phyloP scores from a whole-genome alignment of 768 basidiomycete species.

The Boletus tylopilopsis region DNA sequence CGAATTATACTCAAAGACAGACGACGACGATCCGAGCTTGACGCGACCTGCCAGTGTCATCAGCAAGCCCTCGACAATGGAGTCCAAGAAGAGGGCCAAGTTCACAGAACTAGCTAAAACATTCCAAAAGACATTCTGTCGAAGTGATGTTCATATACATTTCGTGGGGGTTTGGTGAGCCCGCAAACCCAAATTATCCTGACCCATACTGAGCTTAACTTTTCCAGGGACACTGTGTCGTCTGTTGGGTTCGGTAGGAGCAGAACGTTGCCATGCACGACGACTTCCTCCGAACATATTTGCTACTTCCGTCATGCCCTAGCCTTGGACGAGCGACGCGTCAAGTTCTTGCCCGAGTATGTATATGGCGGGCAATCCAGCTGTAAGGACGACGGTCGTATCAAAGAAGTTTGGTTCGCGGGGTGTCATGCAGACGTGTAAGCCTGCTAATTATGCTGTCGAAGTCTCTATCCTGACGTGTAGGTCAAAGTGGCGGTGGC shows the following conservation, averaged over 20 bases:
- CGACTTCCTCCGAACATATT: conserved; percentile 30
- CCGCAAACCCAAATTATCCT: neutral
- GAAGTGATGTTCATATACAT: conserved; percentile 34
- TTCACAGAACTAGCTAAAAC: conserved; percentile 20
- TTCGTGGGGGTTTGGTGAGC: conserved; percentile 45
- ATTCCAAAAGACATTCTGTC: conserved; percentile 38
- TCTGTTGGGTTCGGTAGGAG: conserved; percentile 37
- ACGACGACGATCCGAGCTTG: conserved; percentile 12
- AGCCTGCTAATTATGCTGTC: conserved; percentile 1
- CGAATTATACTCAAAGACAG: conserved; percentile 33
- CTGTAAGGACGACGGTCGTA: conserved; percentile 12
- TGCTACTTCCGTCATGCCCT: conserved; percentile 45
- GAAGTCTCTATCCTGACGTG: neutral
- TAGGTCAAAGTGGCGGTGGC: conserved; percentile 23
- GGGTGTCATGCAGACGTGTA: conserved; percentile 40
- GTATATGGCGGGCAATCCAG: conserved; percentile 27
- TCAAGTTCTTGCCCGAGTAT: conserved; percentile 46
- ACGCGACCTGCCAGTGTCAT: conserved; percentile 10
- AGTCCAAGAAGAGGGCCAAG: conserved; percentile 10
- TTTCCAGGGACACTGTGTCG: conserved; percentile 44
- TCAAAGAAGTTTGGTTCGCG: conserved; percentile 44
- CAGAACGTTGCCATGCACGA: conserved; percentile 32
- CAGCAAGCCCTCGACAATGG: conserved; percentile 2
- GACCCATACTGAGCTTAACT: neutral
- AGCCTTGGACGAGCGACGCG: conserved; percentile 45